phyloP scores from a whole-genome alignment of 805 yeast genomes.

The Schizosaccharomyces osmophilus region DNA sequence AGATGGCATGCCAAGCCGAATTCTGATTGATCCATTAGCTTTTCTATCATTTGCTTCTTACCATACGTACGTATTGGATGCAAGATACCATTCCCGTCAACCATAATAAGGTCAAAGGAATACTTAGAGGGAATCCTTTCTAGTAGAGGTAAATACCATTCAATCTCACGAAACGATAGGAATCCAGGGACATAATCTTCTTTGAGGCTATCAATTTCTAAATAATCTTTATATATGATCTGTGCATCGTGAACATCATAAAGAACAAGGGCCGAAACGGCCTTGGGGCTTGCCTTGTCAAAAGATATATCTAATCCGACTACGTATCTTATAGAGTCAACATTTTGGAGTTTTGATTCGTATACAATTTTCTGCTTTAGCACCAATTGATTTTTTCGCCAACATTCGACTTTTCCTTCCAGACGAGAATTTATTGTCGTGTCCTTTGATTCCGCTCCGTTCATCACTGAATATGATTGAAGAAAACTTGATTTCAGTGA shows the following conservation, averaged over 20 bases:
- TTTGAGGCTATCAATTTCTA: neutral
- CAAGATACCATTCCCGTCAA: neutral
- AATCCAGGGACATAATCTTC: neutral
- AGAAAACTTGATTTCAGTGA: too few species aligned
- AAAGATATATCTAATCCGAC: neutral
- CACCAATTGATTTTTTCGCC: neutral
- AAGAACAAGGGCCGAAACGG: neutral
- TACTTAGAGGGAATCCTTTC: neutral
- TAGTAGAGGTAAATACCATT: neutral
- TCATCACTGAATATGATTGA: too few species aligned
- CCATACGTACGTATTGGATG: neutral
- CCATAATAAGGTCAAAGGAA: neutral
- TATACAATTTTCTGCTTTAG: neutral
- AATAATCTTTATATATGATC: neutral
- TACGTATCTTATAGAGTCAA: neutral
- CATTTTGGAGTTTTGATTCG: neutral
- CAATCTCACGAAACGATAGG: neutral
- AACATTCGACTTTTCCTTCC: neutral
- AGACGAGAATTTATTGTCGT: too few species aligned
- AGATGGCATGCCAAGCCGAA: neutral
- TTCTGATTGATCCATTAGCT: neutral
- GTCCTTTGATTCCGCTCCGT: too few species aligned
- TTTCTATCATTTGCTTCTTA: neutral
- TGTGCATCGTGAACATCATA: neutral
- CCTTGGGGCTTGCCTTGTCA: neutral